Base-by-base conservation (phyloP, 176 grass and related monocot species). In the Triticum dicoccoides region DNA sequence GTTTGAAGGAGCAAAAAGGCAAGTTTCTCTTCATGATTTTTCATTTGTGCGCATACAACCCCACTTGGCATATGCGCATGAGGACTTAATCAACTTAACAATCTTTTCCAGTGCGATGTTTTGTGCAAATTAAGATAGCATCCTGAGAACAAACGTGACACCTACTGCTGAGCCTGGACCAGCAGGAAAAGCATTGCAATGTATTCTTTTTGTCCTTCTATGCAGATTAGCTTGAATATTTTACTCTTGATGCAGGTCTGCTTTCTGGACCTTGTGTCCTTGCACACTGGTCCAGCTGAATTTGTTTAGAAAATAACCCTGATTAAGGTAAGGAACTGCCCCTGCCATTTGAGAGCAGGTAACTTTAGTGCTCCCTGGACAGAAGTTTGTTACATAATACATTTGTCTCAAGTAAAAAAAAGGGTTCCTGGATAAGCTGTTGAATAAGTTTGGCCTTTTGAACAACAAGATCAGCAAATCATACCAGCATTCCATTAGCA, bases 251-350 rank as follows among this genome's bases (percentile, higher is more conserved):
- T 72, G 74, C 54, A 66, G 44, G 67, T 87, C 37, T 51, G 52
- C 29, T 90, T 78, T 54, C 54, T 73, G 41, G 38, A 59, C 8
- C 58, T 74, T 74, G 34, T 73, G 67, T 33, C 37, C 9, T 73
- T 80, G 61, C 61, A 61, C 56, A 79, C 33, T 47, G 74, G 11
- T 59, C 44, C 0, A 72, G 74, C 44, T 66, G 5, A 83, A 58
- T 66, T 65, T 86, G 12, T 20, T 89, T 34, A 80, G 34, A 58
- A 54, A 85, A 34, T 25, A 83, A 86, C 76, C 79, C 45, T 34
- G 12, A 27, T 65, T 38, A 65, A 84, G 75, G 66, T 8, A 89
- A 62, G 51, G 14, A 37, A 73, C 21, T 65, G 39, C 39, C n/a
- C 49, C 77, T 61, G 59, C 59, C 20, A 17, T 8, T 52, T 47